These are phyloP conservation scores for Trichoderma asperelloides DNA, from an alignment of 495 filamentous ascomycete species.

Conservation along the genomic window DNA sequence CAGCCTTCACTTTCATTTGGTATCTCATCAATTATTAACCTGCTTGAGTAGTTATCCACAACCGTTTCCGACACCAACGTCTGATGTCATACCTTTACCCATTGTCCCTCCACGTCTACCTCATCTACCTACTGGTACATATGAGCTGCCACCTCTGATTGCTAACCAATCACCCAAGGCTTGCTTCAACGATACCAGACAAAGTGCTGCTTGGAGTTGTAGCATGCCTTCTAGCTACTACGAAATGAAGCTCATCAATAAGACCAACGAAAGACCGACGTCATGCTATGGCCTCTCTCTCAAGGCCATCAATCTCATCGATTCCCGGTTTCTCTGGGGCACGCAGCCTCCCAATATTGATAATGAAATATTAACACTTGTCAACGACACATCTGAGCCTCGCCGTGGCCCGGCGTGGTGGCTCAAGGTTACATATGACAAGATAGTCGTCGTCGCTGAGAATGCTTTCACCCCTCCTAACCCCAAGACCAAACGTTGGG, in stretches of 20 bases:
- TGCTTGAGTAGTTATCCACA: slow-evolving; percentile 47
- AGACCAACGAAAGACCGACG: slow-evolving; percentile 12
- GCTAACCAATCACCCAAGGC: slow-evolving; percentile 49
- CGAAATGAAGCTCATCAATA: slow-evolving; percentile 21
- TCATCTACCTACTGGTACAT: slow-evolving; percentile 56
- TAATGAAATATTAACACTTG: slow-evolving; percentile 28
- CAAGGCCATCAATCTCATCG: slow-evolving; percentile 22
- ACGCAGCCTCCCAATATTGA: slow-evolving; percentile 57
- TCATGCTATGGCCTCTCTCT: slow-evolving; percentile 24
- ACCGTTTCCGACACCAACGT: slow-evolving; percentile 48
- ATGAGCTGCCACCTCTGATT: slow-evolving; percentile 48
- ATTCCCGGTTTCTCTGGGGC: slow-evolving; percentile 51
- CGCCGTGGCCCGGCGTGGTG: slow-evolving; percentile 66
- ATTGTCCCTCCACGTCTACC: slow-evolving; percentile 49
- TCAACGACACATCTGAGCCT: slow-evolving; percentile 52
- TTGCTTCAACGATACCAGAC: slow-evolving; percentile 55
- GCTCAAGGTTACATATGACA: slow-evolving; percentile 64
- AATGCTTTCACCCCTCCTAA: slow-evolving; percentile 31
- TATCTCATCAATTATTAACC: slow-evolving; percentile 11
- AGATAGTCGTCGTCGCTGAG: slow-evolving; percentile 67
- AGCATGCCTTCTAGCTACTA: slow-evolving; percentile 27
- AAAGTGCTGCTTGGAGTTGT: slow-evolving; percentile 65
- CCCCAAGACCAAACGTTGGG: background rate
- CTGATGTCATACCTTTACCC: slow-evolving; percentile 56
- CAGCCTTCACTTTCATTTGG: background rate